Percentiles rank a stretch among this genome's conserved stretches.
Evolutionary conservation across 2,329 filamentous ascomycete species (phyloP).

Genomic region (Stemphylium beticola): DNA sequence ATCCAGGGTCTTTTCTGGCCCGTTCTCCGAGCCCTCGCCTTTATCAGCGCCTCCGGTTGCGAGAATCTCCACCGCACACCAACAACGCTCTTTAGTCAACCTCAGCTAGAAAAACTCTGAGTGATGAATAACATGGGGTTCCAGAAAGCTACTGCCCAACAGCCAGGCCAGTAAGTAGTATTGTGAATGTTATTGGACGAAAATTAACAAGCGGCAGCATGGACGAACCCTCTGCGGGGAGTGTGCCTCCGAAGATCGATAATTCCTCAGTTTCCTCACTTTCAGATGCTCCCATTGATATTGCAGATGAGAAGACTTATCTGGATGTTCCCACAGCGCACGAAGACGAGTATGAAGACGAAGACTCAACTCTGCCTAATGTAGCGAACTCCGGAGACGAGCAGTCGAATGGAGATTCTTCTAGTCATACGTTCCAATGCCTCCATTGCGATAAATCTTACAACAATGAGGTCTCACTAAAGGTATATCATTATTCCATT

Average conservation of each 20-base stretch:
- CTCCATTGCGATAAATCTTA: slow-evolving; percentile 11
- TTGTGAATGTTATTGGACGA: neutral
- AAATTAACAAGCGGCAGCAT: neutral
- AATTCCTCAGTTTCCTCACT: neutral
- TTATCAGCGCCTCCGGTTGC: too few relatives aligned
- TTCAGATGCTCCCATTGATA: neutral
- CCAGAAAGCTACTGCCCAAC: neutral
- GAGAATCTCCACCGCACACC: neutral
- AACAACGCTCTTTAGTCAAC: neutral
- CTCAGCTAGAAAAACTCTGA: neutral
- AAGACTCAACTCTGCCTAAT: neutral
- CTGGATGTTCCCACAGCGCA: neutral
- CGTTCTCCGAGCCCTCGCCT: too few relatives aligned
- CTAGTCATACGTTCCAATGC: neutral
- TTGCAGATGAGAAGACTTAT: neutral
- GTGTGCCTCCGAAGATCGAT: neutral
- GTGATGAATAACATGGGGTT: neutral
- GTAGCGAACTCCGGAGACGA: neutral
- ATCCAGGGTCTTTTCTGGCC: too few relatives aligned
- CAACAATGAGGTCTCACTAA: neutral
- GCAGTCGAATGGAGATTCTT: neutral
- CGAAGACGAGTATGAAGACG: neutral
- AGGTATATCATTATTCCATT: neutral
- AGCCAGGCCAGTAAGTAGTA: neutral
- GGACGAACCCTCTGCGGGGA: neutral